Evolutionary conservation across 495 filamentous ascomycete genomes (phyloP).

Genomic region (Bacidia gigantensis): DNA sequence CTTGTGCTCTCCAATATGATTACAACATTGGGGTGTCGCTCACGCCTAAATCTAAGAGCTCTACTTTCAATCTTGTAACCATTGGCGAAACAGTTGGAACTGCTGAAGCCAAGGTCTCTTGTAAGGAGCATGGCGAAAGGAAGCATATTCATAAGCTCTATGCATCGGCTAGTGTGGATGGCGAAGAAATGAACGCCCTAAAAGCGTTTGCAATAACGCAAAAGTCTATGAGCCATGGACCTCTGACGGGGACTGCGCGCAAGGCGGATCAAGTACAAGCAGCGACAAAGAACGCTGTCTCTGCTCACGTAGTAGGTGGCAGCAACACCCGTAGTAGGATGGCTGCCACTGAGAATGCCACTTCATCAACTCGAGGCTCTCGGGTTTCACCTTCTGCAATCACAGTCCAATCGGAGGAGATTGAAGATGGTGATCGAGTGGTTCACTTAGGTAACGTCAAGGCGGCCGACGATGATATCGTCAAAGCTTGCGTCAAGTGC

Average conservation of each 20-base stretch:
- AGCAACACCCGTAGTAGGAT: slow-evolving; percentile 13
- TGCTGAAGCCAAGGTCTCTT: slow-evolving; percentile 73
- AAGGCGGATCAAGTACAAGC: slow-evolving; percentile 61
- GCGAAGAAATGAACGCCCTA: slow-evolving; percentile 51
- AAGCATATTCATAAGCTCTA: slow-evolving; percentile 45
- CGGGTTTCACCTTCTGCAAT: slow-evolving; percentile 17
- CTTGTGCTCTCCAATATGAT: slow-evolving; percentile 73
- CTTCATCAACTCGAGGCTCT: slow-evolving; percentile 11
- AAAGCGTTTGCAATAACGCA: slow-evolving; percentile 76
- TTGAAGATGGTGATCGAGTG: slow-evolving; percentile 19
- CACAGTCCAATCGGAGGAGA: slow-evolving; percentile 20
- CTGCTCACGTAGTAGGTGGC: slow-evolving; percentile 17
- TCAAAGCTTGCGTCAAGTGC: slow-evolving; percentile 17
- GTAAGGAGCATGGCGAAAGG: slow-evolving; percentile 69
- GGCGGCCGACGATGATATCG: slow-evolving; percentile 9
- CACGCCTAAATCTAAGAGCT: slow-evolving; percentile 74
- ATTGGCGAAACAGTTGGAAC: slow-evolving; percentile 62
- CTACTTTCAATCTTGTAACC: slow-evolving; percentile 58
- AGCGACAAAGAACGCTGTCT: slow-evolving; percentile 27
- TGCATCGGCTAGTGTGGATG: slow-evolving; percentile 30
- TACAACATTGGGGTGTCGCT: slow-evolving; percentile 83
- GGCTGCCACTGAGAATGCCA: slow-evolving; percentile 18
- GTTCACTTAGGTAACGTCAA: slow-evolving; percentile 14
- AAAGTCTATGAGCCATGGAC: slow-evolving; percentile 77
- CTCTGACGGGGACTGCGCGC: slow-evolving; percentile 77